phyloP scores from a whole-genome alignment of 495 filamentous ascomycete species.

The Aspergillus heteromorphus region DNA sequence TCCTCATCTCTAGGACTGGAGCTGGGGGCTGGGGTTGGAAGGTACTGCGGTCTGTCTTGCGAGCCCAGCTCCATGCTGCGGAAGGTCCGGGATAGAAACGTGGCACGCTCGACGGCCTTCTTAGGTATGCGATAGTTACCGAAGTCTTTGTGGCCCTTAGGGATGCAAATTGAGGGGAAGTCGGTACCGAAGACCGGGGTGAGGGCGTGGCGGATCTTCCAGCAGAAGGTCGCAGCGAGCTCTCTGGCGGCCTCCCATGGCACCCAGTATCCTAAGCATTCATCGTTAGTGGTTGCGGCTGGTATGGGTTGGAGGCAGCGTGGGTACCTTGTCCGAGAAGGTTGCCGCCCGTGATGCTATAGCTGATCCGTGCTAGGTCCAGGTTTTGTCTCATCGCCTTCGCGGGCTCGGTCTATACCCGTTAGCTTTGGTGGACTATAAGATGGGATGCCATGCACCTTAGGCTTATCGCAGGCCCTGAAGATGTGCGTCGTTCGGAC shows the following conservation, averaged over 20 bases:
- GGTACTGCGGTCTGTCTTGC: no score
- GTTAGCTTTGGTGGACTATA: conserved; percentile 9
- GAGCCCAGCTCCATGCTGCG: no score
- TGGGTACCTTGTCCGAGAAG: conserved; percentile 79
- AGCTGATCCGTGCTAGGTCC: conserved; percentile 77
- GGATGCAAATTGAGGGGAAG: no score
- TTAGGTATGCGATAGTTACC: no score
- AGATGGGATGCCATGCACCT: not conserved
- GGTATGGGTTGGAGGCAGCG: not conserved
- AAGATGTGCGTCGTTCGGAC: conserved; percentile 94
- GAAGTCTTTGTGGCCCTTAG: no score
- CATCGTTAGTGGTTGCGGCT: not conserved
- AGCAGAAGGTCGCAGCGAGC: conserved; percentile 82
- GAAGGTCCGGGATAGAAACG: no score
- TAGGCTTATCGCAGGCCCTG: conserved; percentile 57
- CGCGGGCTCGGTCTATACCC: conserved; percentile 66
- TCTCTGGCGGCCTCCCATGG: conserved; percentile 80
- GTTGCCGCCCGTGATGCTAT: conserved; percentile 92
- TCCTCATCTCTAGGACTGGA: no score
- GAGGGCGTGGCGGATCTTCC: conserved; percentile 72
- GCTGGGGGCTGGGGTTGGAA: no score
- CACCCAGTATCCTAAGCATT: conserved; percentile 79
- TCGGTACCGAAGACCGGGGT: conserved; percentile 82
- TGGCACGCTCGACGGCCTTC: no score
- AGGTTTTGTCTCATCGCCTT: conserved; percentile 75